Evolutionary conservation across 257 asterid genomes (phyloP), one percentile per base, ranked within the genome.

Genomic region (Nicotiana benthamiana): DNA sequence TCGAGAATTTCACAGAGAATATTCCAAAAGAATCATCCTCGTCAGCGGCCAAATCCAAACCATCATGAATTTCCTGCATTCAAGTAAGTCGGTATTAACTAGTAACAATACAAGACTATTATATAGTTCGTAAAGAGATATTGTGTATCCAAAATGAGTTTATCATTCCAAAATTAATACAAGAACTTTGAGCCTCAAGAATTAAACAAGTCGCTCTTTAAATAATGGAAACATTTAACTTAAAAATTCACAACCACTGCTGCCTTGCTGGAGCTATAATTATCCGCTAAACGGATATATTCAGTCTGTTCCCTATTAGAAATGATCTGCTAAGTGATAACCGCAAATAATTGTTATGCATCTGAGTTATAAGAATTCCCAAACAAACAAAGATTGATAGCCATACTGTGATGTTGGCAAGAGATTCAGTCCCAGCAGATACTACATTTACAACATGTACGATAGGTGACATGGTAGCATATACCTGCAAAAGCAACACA

Each of bases 391-490:
- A 18, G 68, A 26, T 61, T 1, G 59, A 63, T 15, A 6, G 16
- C 74, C 90, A 9, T 94, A 94, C 98, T 82, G 90, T 93, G 79
- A 90, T 62, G 80, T 94, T 93, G 85, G 97, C 97, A n/a, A 30
- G 85, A 80, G 97, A 93, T 72, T 90, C 94, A 77, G 80, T 87
- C 53, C 86, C 82, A 75, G 93, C 61, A 75, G 97, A 91, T 85
- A 90, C 97, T 65, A 91, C 84, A 12, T 91, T 82, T 66, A 91
- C 93, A 53, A 93, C 61, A 82, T 90, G 93, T 75, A 90, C 90
- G 16, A 93, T 79, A 4, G 97, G 97, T 20, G 96, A 89, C 94
- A 94, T 91, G 82, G 96, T 93, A 46, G 97, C 90, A 86, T 94
- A 94, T 16, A 90, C 90, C 97, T 94, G 94, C 88, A 89, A 88